phyloP scores from a whole-genome alignment of 2,329 filamentous ascomycete genomes.

The Blastomyces silverae region DNA sequence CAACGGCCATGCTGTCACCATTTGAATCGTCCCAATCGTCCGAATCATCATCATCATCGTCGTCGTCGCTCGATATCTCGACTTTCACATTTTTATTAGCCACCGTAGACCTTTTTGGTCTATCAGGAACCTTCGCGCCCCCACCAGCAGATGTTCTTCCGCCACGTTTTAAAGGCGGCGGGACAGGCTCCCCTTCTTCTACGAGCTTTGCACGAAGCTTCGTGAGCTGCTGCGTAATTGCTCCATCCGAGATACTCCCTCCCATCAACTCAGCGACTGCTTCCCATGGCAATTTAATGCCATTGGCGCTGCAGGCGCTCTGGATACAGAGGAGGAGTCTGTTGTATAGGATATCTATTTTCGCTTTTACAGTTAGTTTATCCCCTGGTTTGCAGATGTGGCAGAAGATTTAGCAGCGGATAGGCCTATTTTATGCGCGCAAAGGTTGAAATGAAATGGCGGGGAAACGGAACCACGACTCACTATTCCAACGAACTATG shows the following conservation, averaged over 20 bases:
- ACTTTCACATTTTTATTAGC: not conserved
- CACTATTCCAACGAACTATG: constrained; percentile 42
- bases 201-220: constrained; percentile 39
- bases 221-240: constrained; percentile 43
- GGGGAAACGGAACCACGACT: constrained; percentile 15
- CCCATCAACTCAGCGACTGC: constrained; percentile 38
- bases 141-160: constrained; percentile 19
- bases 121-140: not conserved
- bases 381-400: not conserved
- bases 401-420: too few species aligned
- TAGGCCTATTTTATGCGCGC: not conserved
- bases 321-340: constrained; percentile 40
- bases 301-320: constrained; percentile 34
- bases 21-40: not conserved
- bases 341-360: constrained; percentile 32
- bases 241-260: constrained; percentile 37
- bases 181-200: constrained; percentile 31
- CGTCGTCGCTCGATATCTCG: not conserved
- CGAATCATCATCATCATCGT: not conserved
- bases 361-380: constrained; percentile 18
- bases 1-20: not conserved
- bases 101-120: not conserved
- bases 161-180: constrained; percentile 37
- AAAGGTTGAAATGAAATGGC: not conserved
- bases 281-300: constrained; percentile 40